Evolutionary conservation across 805 yeast species (phyloP), one percentile per base, ranked within the genome.

Genomic region (Candida anglica): DNA sequence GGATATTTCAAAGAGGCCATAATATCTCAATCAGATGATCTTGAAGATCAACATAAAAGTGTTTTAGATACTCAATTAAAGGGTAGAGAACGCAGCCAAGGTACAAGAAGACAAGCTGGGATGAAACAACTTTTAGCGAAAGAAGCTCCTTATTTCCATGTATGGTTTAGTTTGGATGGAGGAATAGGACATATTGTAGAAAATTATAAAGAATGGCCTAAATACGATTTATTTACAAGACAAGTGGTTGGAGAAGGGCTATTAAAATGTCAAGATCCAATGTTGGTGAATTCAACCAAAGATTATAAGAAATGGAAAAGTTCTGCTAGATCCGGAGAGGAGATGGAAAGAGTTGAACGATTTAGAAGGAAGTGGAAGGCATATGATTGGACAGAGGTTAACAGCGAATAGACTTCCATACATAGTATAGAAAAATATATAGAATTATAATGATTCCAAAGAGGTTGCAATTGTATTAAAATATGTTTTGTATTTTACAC

Each of bases 121-220:
- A 48, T 61, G 30, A 50, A 60, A 20, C 39, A 50, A 4, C 44
- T 54, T 10, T 56, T 73, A 16, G 73, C 75, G 3, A 59, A 65
- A 30, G 73, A 72, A 33, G 69, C 75, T 3, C 73, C 75, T 1
- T 73, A 60, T 42, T 71, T 68, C 45, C 78, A 73, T 43, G 71
- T 67, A 6, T 73, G 79, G 79, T 49, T 69, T 32, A 52, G 53
- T 14, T 28, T 65, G 5, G 59, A 66, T 30, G 77, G 76, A 15
- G 78, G 79, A 0, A 32, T 68, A 26, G 79, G 75, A 2, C 78
- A 72, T 45, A 69, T 73, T 6, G 58, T 73, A 6, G 78, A 73
- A 38, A 57, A 66, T 36, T 37, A 42, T 0, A 27, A 41, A 1
- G 19, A 32, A 3, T 73, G 78, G 78, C 77, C 78, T 0, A 48